Evolutionary conservation across 495 filamentous ascomycete species (phyloP).

Genomic region (Penicillium antarcticum): DNA sequence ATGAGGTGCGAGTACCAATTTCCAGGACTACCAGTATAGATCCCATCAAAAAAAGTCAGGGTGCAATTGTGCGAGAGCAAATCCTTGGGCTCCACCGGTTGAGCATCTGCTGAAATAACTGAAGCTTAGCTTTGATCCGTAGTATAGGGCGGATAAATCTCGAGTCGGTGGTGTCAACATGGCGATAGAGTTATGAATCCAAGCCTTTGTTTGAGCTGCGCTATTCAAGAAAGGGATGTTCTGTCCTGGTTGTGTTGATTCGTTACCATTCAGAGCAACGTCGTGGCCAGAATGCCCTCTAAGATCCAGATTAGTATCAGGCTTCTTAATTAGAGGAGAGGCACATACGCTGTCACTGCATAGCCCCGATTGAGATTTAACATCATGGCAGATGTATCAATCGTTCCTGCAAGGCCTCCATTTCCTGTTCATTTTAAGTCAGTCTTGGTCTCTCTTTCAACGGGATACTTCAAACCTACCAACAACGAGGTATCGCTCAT

Average conservation of each 20-base stretch:
- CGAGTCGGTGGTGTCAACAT: constrained; percentile 32
- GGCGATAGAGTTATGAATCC: constrained; percentile 44
- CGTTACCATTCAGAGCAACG: constrained; percentile 20
- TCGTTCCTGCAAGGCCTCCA: constrained; percentile 35
- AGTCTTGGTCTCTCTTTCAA: neutral
- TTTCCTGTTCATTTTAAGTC: constrained; percentile 22
- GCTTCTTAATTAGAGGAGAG: neutral
- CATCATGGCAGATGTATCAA: constrained; percentile 27
- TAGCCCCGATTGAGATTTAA: constrained; percentile 30
- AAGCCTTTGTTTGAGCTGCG: constrained; percentile 30
- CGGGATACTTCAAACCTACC: constrained; percentile 12
- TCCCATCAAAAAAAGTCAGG: constrained; percentile 40
- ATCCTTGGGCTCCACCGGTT: constrained; percentile 47
- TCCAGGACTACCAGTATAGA: constrained; percentile 37
- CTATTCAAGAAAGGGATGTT: constrained; percentile 29
- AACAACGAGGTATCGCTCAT: constrained; percentile 28
- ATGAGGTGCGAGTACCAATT: constrained; percentile 44
- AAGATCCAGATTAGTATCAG: neutral
- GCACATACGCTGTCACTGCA: constrained; percentile 27
- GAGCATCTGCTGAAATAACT: constrained; percentile 43
- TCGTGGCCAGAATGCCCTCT: constrained; percentile 28
- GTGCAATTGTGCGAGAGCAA: constrained; percentile 40
- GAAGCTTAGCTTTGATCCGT: constrained; percentile 21
- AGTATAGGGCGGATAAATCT: constrained; percentile 25
- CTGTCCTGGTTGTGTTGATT: neutral